These are phyloP conservation scores for Tulasnella sp. DNA, from an alignment of 768 basidiomycete species.

Conservation along the genomic window DNA sequence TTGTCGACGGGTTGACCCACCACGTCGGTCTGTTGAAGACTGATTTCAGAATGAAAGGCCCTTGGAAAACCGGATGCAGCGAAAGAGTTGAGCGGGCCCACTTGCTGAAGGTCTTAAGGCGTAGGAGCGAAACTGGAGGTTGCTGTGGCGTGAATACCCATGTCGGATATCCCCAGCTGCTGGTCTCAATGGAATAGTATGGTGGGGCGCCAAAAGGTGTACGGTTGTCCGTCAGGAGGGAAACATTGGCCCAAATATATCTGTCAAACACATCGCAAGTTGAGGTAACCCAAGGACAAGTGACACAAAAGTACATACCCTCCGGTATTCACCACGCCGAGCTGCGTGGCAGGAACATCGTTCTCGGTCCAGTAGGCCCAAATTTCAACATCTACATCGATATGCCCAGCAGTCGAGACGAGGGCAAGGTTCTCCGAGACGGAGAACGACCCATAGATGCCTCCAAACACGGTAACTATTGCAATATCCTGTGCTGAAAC, in stretches of 20 bases:
- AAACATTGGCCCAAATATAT: conserved; percentile 3
- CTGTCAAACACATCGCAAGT: neutral
- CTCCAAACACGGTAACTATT: conserved; percentile 1
- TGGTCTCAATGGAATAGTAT: neutral
- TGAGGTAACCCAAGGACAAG: neutral
- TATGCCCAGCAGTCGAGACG: neutral
- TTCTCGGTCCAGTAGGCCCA: neutral
- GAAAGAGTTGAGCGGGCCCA: neutral
- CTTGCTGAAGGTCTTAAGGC: conserved; percentile 2
- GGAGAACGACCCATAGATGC: neutral
- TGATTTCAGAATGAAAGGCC: neutral
- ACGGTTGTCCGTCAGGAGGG: neutral
- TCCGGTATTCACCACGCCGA: neutral
- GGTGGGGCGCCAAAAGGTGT: neutral
- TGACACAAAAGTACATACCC: neutral
- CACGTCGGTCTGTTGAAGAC: neutral
- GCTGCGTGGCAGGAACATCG: neutral
- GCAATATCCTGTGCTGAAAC: neutral
- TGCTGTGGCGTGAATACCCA: conserved; percentile 1
- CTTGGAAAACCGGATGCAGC: conserved; percentile 5
- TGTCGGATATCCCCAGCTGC: neutral
- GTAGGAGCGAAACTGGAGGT: neutral
- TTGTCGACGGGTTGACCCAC: neutral
- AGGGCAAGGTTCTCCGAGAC: neutral
- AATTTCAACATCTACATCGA: conserved; percentile 3